These are phyloP conservation scores for Raphanus sativus DNA, from an alignment of 345 rosid genomes.

Conservation along the genomic window DNA sequence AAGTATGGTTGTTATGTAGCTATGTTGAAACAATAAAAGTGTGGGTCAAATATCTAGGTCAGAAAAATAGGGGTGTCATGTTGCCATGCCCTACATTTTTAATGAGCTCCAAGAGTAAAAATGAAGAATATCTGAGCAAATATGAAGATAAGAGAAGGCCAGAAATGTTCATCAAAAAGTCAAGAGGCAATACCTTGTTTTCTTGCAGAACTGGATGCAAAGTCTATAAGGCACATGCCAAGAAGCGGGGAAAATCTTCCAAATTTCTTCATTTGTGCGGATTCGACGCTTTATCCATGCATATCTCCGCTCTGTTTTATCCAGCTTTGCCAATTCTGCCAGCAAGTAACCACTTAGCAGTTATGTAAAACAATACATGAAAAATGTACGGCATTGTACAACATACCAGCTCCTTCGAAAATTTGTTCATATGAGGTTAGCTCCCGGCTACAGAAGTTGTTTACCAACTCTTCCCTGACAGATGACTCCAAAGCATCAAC, in stretches of 20 bases:
- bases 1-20: background rate
- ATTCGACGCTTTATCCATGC: slow-evolving; percentile 99
- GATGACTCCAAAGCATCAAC: slow-evolving; percentile 99
- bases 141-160: background rate
- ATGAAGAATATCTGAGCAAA: background rate
- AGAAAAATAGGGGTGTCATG: background rate
- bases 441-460: slow-evolving; percentile 96
- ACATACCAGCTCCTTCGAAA: slow-evolving; percentile 98
- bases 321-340: slow-evolving; percentile 92
- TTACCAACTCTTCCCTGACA: slow-evolving; percentile 97
- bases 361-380: slow-evolving; percentile 3
- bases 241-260: slow-evolving; percentile 91
- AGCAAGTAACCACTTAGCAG: slow-evolving; percentile 16
- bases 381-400: slow-evolving; percentile 9
- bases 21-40: background rate
- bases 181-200: slow-evolving; percentile 63
- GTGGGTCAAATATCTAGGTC: background rate
- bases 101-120: background rate
- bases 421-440: slow-evolving; percentile 97
- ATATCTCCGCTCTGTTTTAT: slow-evolving; percentile 92
- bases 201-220: slow-evolving; percentile 93
- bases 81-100: background rate
- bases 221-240: slow-evolving; percentile 98
- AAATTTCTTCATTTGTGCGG: slow-evolving; percentile 92
- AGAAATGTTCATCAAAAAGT: background rate